Evolutionary conservation across 352 stramenopile genomes (phyloP), one percentile per base, ranked within the genome.

Genomic region (Globisporangium alternatum): DNA sequence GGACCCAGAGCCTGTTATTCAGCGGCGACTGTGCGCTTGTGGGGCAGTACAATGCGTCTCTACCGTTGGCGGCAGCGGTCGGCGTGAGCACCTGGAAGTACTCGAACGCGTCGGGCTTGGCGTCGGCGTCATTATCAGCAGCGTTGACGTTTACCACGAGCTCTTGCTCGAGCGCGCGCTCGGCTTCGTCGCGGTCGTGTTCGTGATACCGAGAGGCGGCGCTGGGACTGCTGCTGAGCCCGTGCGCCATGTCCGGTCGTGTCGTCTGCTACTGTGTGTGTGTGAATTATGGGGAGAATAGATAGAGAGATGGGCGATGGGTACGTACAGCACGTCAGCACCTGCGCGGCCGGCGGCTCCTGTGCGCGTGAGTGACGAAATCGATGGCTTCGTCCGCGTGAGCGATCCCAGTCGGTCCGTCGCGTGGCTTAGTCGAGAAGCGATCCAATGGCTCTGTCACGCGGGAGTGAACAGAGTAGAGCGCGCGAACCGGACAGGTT

Each of bases 21-120:
- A 22, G 10, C 19, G 45, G 17, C 30, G 44, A 5, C 31, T 19
- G 21, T 5, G 33, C 47, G 41, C 22, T 35, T 12, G 35, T 28
- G 13, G 49, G 51, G 10, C 51, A 60, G 31, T 66, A 66, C 52
- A 13, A 10, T 6, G 28, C 22, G 19, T 41, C 25, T 28, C 19
- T 22, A 12, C 12, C 31, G 2, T 9, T n/a, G 17, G 5, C 28
- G 4, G 56, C 43, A 4, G 54, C 44, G 4, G 33, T 68, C 9
- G 55, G 62, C 13, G 62, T 65, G 21, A 65, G 37, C 49, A 65
- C 60, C 37, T 65, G 60, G 21, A 45, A 65, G 28, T 65, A 65
- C 49, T 65, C 49, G 60, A 22, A 60, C 49, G 12, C 25, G 15
- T 45, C 49, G 28, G 60, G 37, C 49, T 65, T 65, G 8, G 15